A percentile compares a stretch with the other conserved stretches of the same genome.
phyloP scores from a whole-genome alignment of 805 yeast species.

The Yarrowia porcina region DNA sequence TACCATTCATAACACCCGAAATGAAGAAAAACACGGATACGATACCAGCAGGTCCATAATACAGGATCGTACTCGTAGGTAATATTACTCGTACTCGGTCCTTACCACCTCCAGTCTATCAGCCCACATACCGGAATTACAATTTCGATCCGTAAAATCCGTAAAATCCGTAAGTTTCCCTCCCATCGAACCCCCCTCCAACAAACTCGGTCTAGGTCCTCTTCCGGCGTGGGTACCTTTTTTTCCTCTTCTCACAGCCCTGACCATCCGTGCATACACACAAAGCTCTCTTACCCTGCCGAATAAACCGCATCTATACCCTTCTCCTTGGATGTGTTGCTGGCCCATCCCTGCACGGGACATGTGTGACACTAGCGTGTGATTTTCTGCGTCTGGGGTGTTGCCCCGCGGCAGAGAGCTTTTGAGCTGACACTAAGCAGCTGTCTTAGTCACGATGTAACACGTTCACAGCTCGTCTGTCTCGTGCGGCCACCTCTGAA shows the following conservation, averaged over 20 bases:
- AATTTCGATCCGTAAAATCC: no score
- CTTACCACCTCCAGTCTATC: no score
- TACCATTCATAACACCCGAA: neutral
- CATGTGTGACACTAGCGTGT: neutral
- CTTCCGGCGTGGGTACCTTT: neutral
- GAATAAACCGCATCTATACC: neutral
- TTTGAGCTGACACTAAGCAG: neutral
- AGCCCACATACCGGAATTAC: no score
- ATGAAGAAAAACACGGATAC: no score
- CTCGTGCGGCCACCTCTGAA: conserved; percentile 23
- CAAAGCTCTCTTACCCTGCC: neutral
- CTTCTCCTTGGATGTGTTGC: neutral
- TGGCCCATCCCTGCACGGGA: neutral
- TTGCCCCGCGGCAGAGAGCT: neutral
- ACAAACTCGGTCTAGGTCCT: neutral
- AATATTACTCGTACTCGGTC: no score
- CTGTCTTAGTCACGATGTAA: conserved; percentile 9
- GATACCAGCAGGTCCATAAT: no score
- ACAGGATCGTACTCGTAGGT: no score
- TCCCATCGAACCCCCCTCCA: neutral
- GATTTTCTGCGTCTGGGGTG: neutral
- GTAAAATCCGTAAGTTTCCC: no score
- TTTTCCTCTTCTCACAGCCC: neutral
- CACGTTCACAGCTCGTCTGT: neutral
- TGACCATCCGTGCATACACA: conserved; percentile 15